These are phyloP conservation scores for Panaeolus cyanescens DNA, from an alignment of 768 basidiomycete species.

Conservation along the genomic window DNA sequence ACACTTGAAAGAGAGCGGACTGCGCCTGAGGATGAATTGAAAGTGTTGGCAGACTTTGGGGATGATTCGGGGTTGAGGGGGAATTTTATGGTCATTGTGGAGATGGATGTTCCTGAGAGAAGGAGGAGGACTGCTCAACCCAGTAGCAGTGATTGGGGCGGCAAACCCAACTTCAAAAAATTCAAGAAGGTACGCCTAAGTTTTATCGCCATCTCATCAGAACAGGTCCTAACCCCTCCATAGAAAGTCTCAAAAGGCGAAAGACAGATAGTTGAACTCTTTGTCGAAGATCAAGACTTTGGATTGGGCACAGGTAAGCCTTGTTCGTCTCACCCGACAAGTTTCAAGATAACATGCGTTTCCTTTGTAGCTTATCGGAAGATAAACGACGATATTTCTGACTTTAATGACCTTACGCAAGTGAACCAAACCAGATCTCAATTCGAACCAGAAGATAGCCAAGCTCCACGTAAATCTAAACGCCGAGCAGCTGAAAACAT, in stretches of 20 bases:
- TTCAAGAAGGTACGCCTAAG: constrained; percentile 63
- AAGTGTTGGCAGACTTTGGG: constrained; percentile 63
- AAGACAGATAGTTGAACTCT: constrained; percentile 48
- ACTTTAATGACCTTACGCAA: constrained; percentile 16
- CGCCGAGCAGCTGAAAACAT: constrained; percentile 3
- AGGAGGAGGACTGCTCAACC: constrained; percentile 18
- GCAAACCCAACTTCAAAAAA: constrained; percentile 72
- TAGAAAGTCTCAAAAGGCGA: constrained; percentile 29
- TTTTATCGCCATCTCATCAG: background rate
- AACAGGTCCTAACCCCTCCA: background rate
- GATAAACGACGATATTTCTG: constrained; percentile 27
- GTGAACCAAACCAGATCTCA: background rate
- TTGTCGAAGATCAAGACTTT: constrained; percentile 51
- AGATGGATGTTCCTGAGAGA: constrained; percentile 56
- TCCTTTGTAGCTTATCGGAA: constrained; percentile 58
- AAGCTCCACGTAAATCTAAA: constrained; percentile 8
- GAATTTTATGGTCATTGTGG: constrained; percentile 80
- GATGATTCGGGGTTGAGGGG: constrained; percentile 63
- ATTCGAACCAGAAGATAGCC: background rate
- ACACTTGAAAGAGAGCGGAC: constrained; percentile 45
- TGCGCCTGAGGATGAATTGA: constrained; percentile 52
- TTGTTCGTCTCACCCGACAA: background rate
- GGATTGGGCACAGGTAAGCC: constrained; percentile 53
- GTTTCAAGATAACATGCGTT: constrained; percentile 1
- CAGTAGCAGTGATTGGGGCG: constrained; percentile 43